Evolutionary conservation across 2,329 filamentous ascomycete genomes (phyloP), one percentile per base, ranked within the genome.

Genomic region (Penicillium sp.): DNA sequence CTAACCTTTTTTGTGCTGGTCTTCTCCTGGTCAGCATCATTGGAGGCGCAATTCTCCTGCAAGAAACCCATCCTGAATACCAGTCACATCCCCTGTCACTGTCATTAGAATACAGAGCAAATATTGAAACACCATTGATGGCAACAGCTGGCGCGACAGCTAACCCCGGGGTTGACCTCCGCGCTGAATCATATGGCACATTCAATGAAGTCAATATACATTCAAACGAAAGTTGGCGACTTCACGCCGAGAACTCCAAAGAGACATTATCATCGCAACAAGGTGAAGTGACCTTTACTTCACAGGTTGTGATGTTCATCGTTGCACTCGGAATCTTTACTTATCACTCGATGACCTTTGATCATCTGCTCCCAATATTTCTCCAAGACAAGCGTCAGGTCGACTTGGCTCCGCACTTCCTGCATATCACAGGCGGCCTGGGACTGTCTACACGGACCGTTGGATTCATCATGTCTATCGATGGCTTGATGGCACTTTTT

Each of bases 261-360:
- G 26, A 64, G 63, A 45, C 60, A 63, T 18, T 60, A 64, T 7
- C 71, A 68, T 28, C 66, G 74, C 47, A 57, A 3, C 62, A 64
- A 51, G 68, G 69, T 14, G 67, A 74, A 26, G 78, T 78, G 58
- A 78, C 81, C 52, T 83, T 87, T 63, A 86, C 81, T 1, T 79
- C 76, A 71, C 83, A 82, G 42, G 86, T 96, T 59, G 77, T 89
- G 62, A 86, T 89, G 71, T 83, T 96, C 53, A 85, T 94, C 40
- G 67, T 91, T n/a, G 88, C 92, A 1, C 77, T 97, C 48, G 90
- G 88, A 46, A 90, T 97, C 61, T 96, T 96, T 75, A 94, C 91
- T 4, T 96, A 96, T 70, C 92, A 97, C 74, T 91, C 88, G 38
- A 97, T 97, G 91, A 91, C 89, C 0, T 97, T 90, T 73, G 93